These are phyloP conservation scores for Tuber umbilicatum DNA, from an alignment of 495 filamentous ascomycete genomes.

Conservation along the genomic window DNA sequence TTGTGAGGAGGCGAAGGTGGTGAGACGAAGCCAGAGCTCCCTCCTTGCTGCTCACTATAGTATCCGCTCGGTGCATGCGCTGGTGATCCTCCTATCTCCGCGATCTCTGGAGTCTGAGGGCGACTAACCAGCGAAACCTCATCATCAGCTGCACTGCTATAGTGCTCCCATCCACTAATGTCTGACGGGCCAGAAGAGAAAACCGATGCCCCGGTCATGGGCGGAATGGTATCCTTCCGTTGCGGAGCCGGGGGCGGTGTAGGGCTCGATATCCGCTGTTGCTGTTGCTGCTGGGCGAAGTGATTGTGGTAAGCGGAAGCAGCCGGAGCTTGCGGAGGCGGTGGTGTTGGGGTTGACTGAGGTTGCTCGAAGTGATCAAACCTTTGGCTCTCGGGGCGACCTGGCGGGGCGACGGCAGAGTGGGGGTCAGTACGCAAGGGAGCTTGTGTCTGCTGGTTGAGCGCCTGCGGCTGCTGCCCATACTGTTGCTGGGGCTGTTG, in stretches of 20 bases:
- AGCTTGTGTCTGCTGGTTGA: background rate
- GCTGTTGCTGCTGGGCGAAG: slow-evolving; percentile 26
- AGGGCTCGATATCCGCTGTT: slow-evolving; percentile 3
- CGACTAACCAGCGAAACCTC: slow-evolving; percentile 12
- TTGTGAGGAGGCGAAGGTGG: slow-evolving; percentile 20
- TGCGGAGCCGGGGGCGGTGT: slow-evolving; percentile 7
- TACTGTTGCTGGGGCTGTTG: slow-evolving; percentile 6
- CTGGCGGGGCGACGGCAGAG: background rate
- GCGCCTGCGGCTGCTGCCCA: background rate
- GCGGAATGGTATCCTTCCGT: slow-evolving; percentile 8
- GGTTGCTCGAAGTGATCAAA: slow-evolving; percentile 15
- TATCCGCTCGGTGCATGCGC: background rate
- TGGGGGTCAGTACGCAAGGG: background rate
- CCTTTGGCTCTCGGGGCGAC: slow-evolving; percentile 1
- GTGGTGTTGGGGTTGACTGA: slow-evolving; percentile 15
- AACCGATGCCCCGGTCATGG: background rate
- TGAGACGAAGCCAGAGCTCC: background rate
- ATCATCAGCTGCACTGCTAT: background rate
- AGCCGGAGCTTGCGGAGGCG: slow-evolving; percentile 8
- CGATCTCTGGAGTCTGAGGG: slow-evolving; percentile 14
- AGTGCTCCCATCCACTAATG: slow-evolving; percentile 21
- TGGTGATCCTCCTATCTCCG: background rate
- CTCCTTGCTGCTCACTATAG: background rate
- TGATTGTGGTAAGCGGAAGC: slow-evolving; percentile 21
- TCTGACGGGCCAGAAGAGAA: slow-evolving; percentile 6